Evolutionary conservation across 75 land plant genomes (phyloP).

Genomic region (Sequoia sempervirens): DNA sequence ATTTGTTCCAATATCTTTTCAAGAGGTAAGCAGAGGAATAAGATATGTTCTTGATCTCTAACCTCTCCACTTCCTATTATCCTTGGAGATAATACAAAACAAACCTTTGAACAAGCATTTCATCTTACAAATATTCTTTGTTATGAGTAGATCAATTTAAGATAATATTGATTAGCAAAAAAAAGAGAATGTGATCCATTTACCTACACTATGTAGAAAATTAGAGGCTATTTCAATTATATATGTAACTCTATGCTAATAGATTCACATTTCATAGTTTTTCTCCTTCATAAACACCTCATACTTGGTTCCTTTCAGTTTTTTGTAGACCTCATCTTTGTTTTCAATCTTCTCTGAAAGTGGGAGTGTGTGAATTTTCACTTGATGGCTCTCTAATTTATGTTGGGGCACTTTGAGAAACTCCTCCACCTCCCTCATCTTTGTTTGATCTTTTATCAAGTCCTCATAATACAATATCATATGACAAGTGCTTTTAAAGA

Average conservation of each 20-base stretch:
- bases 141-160: not conserved
- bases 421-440: slow-evolving; percentile 40
- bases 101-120: not conserved
- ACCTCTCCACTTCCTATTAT: not conserved
- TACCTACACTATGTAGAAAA: not conserved
- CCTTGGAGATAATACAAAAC: not conserved
- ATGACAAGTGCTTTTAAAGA: too few species aligned
- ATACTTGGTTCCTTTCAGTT: too few species aligned
- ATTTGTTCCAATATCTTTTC: not conserved
- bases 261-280: too few species aligned
- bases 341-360: slow-evolving; percentile 47
- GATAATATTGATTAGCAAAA: not conserved
- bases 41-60: not conserved
- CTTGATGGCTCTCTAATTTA: slow-evolving; percentile 55
- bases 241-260: too few species aligned
- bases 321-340: slow-evolving; percentile 60
- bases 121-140: not conserved
- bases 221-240: not conserved
- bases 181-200: not conserved
- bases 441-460: slow-evolving; percentile 47
- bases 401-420: slow-evolving; percentile 49
- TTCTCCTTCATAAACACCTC: too few species aligned
- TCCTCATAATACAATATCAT: slow-evolving; percentile 70
- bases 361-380: slow-evolving; percentile 59
- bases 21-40: not conserved